Evolutionary conservation across 176 grass and related monocot species (phyloP).

Genomic region (Bothriochloa decipiens): DNA sequence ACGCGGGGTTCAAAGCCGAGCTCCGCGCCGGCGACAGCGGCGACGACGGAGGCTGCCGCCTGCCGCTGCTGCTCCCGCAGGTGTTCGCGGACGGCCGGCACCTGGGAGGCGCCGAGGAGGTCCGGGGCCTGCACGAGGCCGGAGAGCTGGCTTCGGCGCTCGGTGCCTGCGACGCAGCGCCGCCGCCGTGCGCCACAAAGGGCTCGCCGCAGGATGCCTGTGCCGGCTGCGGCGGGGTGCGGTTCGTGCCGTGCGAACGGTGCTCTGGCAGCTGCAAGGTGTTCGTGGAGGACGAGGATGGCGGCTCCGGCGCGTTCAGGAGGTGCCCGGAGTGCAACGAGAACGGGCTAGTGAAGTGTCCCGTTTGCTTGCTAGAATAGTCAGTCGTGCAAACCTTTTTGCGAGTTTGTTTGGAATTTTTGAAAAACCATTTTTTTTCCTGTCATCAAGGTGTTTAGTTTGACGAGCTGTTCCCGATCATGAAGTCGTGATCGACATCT

Average conservation of each 20-base stretch:
- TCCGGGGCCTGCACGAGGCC: conserved; percentile 67
- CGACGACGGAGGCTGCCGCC: not conserved
- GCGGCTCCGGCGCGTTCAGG: conserved; percentile 51
- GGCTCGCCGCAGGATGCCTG: not conserved
- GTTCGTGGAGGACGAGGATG: conserved; percentile 60
- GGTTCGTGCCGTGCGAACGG: conserved; percentile 74
- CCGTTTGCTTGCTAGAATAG: conserved; percentile 62
- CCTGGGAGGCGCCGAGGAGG: conserved; percentile 70
- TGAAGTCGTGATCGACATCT: not conserved
- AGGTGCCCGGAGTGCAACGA: conserved; percentile 90
- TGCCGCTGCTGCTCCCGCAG: conserved; percentile 55
- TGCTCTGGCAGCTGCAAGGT: conserved; percentile 97
- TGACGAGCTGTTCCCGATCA: not conserved
- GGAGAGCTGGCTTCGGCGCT: conserved; percentile 54
- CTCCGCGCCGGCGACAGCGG: conserved; percentile 36
- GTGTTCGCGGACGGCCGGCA: conserved; percentile 66
- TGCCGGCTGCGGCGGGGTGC: conserved; percentile 55
- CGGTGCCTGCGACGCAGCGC: conserved; percentile 32
- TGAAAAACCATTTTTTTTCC: not conserved
- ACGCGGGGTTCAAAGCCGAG: conserved; percentile 84
- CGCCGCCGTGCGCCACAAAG: not conserved
- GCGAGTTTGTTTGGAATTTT: not conserved
- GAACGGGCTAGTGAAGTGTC: conserved; percentile 83
- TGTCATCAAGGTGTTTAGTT: not conserved
- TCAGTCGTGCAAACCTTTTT: not conserved